These are phyloP conservation scores for Sporothrix pseudoabietina DNA, from an alignment of 2,329 filamentous ascomycete genomes.

Conservation along the genomic window DNA sequence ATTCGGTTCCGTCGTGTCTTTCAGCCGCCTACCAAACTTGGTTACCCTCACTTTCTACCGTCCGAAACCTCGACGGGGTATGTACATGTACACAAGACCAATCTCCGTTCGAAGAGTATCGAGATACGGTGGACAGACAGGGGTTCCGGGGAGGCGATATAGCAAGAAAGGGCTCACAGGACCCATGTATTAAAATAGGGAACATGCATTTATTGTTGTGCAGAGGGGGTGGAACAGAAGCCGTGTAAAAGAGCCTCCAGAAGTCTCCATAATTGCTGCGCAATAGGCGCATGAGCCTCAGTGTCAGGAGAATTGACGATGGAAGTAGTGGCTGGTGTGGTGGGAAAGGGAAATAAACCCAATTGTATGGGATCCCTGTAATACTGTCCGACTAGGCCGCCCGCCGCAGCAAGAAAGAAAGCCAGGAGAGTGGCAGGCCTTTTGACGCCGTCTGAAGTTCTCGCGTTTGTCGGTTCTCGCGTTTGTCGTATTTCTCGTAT, in stretches of 20 bases:
- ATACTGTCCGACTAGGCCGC: not conserved
- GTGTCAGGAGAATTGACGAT: not conserved
- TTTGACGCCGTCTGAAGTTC: not conserved
- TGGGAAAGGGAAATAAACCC: not conserved
- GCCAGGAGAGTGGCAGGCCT: not conserved
- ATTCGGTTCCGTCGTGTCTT: not conserved
- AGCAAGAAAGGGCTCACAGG: not conserved
- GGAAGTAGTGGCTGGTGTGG: not conserved
- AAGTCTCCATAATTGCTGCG: conserved; percentile 14
- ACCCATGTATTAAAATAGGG: not conserved
- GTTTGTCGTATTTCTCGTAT: conserved; percentile 24
- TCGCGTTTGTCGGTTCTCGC: not conserved
- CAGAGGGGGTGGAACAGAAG: not conserved
- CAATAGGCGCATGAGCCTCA: conserved; percentile 6
- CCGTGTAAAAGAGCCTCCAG: not conserved
- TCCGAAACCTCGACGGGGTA: not conserved
- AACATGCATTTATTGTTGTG: not conserved
- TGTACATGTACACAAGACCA: not conserved
- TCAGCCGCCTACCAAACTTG: not conserved
- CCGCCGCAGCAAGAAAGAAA: not conserved
- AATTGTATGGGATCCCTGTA: not conserved
- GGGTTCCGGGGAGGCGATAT: no score
- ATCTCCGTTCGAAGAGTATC: not conserved
- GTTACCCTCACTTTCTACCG: not conserved
- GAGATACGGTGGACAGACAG: not conserved